Percentiles rank a stretch among this genome's conserved stretches.
Evolutionary conservation across 2,329 filamentous ascomycete genomes (phyloP).

Genomic region (Tolypocladium endophyticum): DNA sequence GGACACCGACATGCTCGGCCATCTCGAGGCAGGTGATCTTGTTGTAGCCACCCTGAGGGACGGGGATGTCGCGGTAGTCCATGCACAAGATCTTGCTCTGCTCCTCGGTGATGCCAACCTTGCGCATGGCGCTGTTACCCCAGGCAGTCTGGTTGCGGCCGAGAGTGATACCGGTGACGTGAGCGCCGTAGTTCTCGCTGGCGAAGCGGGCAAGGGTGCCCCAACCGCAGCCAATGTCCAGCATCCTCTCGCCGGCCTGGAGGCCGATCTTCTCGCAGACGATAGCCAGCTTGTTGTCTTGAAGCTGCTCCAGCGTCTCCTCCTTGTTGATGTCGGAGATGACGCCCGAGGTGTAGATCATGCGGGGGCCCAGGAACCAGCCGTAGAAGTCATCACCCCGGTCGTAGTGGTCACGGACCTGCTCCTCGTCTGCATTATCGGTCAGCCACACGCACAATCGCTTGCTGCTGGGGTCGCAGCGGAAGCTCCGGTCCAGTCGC

Average conservation of each 20-base stretch:
- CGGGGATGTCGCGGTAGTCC: slow-evolving; percentile 92
- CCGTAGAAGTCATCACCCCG: slow-evolving; percentile 96
- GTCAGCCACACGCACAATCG: background rate
- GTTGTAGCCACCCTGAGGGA: slow-evolving; percentile 60
- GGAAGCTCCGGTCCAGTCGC: background rate
- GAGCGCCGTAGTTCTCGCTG: slow-evolving; percentile 79
- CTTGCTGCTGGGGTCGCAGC: background rate
- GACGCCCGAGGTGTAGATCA: slow-evolving; percentile 96
- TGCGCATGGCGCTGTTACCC: slow-evolving; percentile 84
- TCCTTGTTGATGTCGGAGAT: slow-evolving; percentile 81
- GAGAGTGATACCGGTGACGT: slow-evolving; percentile 82
- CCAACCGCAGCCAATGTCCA: slow-evolving; percentile 97
- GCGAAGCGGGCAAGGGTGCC: slow-evolving; percentile 92
- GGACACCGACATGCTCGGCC: slow-evolving; percentile 96
- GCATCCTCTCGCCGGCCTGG: slow-evolving; percentile 67
- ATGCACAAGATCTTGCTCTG: slow-evolving; percentile 91
- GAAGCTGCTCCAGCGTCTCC: slow-evolving; percentile 86
- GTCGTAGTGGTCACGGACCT: slow-evolving; percentile 96
- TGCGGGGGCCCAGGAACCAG: slow-evolving; percentile 96
- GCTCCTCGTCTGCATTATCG: slow-evolving; percentile 59
- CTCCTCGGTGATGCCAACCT: slow-evolving; percentile 69
- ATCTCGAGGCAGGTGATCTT: slow-evolving; percentile 98
- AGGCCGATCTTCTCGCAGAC: slow-evolving; percentile 94
- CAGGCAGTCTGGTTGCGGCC: slow-evolving; percentile 94
- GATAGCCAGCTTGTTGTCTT: slow-evolving; percentile 93